Evolutionary conservation across 73 alveolate genomes (phyloP).

Genomic region (Breviolum minutum): DNA sequence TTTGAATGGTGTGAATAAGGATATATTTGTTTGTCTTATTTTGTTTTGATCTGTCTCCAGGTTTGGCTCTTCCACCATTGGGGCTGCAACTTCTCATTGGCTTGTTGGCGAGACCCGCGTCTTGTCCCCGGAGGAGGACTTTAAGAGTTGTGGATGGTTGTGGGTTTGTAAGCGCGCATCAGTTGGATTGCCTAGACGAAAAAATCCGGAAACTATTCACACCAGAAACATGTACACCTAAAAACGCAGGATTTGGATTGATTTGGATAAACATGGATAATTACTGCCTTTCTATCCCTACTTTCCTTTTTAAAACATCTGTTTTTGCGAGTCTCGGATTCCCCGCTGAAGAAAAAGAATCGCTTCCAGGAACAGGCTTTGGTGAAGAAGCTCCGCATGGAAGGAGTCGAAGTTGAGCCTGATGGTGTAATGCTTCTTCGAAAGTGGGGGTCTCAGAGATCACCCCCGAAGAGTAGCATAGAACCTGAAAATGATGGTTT

Average conservation of each 20-base stretch:
- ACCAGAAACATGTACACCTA: no score
- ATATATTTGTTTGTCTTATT: background rate
- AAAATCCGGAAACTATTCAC: no score
- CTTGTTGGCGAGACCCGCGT: slow-evolving; percentile 90
- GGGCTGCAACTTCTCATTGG: slow-evolving; percentile 74
- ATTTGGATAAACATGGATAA: no score
- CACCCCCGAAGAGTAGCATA: no score
- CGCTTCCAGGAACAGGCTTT: slow-evolving; percentile 15
- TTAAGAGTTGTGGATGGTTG: no score
- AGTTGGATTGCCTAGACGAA: background rate
- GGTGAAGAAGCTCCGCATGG: slow-evolving; percentile 58
- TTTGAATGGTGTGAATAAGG: background rate
- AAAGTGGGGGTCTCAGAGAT: background rate
- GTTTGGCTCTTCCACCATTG: slow-evolving; percentile 69
- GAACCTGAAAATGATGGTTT: no score
- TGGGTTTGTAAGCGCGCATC: no score
- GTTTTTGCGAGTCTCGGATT: background rate
- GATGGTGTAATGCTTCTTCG: slow-evolving; percentile 67
- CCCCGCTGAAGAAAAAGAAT: no score
- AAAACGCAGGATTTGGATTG: no score
- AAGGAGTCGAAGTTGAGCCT: slow-evolving; percentile 57
- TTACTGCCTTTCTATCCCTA: no score
- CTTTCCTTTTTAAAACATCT: no score
- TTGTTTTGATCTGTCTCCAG: background rate
- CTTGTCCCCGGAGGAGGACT: slow-evolving; percentile 78